Conservation (phyloP, 1,284 basidiomycete species). For the Melampsora medusae region DNA sequence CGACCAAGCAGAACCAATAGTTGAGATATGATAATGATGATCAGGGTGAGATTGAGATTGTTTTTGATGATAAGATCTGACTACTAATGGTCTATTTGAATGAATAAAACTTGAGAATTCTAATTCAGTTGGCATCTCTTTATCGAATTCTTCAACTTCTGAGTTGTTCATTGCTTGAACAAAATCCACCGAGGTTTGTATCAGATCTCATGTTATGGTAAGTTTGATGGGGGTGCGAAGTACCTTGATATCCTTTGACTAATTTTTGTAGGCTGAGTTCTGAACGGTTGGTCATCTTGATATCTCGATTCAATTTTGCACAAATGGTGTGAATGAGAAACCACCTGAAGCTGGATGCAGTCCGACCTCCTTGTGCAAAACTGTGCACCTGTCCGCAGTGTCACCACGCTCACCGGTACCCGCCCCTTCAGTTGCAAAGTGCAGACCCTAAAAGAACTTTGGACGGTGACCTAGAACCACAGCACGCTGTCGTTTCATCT, state of each 20-base stretch:
- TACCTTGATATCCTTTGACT: constrained; percentile 33
- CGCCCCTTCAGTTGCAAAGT: too few relatives aligned
- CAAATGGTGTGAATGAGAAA: too few relatives aligned
- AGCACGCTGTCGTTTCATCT: too few relatives aligned
- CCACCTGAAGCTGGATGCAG: too few relatives aligned
- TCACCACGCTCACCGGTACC: too few relatives aligned
- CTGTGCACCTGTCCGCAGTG: too few relatives aligned
- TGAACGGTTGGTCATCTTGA: too few relatives aligned
- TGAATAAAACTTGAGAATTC: constrained; percentile 72
- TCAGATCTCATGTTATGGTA: neutral
- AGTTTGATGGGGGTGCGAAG: neutral
- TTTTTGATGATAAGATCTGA: constrained; percentile 34
- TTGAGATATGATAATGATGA: constrained; percentile 54
- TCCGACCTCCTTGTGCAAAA: too few relatives aligned
- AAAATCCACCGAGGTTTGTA: neutral
- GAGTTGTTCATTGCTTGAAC: constrained; percentile 66
- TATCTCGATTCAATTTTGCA: too few relatives aligned
- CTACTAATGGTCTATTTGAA: constrained; percentile 73
- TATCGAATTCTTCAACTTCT: constrained; percentile 61
- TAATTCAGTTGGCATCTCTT: constrained; percentile 64
- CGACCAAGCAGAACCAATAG: constrained; percentile 22
- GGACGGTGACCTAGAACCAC: too few relatives aligned
- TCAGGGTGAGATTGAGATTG: constrained; percentile 56
- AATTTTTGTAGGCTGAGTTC: constrained; percentile 18
- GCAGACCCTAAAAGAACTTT: too few relatives aligned